Evolutionary conservation across 768 basidiomycete genomes (phyloP).

Genomic region (Postia placenta): DNA sequence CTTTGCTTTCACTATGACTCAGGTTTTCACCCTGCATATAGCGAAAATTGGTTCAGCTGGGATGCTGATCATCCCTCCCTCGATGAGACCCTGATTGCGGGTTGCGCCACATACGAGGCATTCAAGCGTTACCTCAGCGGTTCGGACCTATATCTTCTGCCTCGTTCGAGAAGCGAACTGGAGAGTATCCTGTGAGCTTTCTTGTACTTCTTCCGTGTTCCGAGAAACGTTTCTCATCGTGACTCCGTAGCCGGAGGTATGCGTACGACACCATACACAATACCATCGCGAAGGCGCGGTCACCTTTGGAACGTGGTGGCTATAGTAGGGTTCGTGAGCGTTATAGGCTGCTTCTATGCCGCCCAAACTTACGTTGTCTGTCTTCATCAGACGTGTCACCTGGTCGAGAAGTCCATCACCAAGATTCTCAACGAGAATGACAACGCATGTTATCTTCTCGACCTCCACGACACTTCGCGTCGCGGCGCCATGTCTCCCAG

Average conservation of each 20-base stretch:
- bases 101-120: slow-evolving; percentile 76
- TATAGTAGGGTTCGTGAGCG: slow-evolving; percentile 42
- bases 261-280: slow-evolving; percentile 80
- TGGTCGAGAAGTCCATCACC: slow-evolving; percentile 65
- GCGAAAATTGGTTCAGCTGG: slow-evolving; percentile 66
- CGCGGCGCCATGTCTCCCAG: slow-evolving; percentile 26
- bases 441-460: slow-evolving; percentile 59
- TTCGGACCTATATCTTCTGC: slow-evolving; percentile 65
- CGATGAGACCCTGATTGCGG: slow-evolving; percentile 69
- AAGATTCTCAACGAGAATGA: slow-evolving; percentile 65
- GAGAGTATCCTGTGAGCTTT: slow-evolving; percentile 62
- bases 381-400: slow-evolving; percentile 50
- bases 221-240: background rate
- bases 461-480: slow-evolving; percentile 39
- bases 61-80: slow-evolving; percentile 63
- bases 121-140: slow-evolving; percentile 70
- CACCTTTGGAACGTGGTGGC: slow-evolving; percentile 52
- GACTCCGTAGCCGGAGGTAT: slow-evolving; percentile 53
- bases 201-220: slow-evolving; percentile 4
- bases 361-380: background rate
- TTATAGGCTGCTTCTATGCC: background rate
- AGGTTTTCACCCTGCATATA: slow-evolving; percentile 24
- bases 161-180: slow-evolving; percentile 58
- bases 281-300: slow-evolving; percentile 63
- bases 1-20: background rate